Evolutionary conservation across 2,329 filamentous ascomycete genomes (phyloP).

Genomic region (Simplicillium aogashimaense): DNA sequence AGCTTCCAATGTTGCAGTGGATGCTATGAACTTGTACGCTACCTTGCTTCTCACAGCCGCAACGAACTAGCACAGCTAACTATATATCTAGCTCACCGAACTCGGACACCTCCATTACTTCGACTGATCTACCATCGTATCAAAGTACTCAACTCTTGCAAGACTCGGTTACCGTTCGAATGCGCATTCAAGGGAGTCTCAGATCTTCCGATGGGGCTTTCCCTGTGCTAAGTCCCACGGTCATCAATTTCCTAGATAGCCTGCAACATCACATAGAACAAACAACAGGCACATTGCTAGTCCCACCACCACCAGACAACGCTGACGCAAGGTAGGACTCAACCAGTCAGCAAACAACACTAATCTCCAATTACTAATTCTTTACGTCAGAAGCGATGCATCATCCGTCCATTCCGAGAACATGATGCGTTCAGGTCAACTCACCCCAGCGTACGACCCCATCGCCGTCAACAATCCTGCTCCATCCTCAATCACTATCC

Average conservation of each 20-base stretch:
- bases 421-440: conserved; percentile 3
- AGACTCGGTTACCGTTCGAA: conserved; percentile 11
- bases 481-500: conserved; percentile 13
- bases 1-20: neutral
- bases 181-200: conserved; percentile 8
- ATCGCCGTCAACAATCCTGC: conserved; percentile 15
- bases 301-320: neutral
- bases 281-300: conserved; percentile 3
- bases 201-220: conserved; percentile 11
- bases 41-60: neutral
- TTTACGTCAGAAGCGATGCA: neutral
- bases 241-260: conserved; percentile 13
- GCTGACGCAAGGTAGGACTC: no score
- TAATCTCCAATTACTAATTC: neutral
- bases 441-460: conserved; percentile 14
- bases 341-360: neutral
- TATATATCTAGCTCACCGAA: no score
- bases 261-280: conserved; percentile 15
- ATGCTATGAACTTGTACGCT: conserved; percentile 2
- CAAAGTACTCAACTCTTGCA: conserved; percentile 16
- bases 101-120: conserved; percentile 6
- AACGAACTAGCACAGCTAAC: no score
- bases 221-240: conserved; percentile 8
- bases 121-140: conserved; percentile 15
- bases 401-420: neutral